Conservation (phyloP, 1,284 basidiomycete genomes). For the Ganoderma lucidum region DNA sequence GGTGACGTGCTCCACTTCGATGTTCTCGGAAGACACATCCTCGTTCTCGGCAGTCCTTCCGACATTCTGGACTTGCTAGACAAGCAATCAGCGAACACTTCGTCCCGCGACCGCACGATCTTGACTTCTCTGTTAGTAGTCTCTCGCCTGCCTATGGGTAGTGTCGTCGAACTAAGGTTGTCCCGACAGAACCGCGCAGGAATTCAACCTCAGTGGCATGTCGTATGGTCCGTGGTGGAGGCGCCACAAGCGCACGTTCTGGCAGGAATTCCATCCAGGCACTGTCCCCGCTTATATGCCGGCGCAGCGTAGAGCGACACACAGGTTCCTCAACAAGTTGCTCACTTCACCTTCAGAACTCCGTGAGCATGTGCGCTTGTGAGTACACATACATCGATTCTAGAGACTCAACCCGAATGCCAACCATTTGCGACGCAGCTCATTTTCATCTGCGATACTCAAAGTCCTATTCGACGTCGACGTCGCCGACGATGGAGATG, state of each 20-base stretch:
- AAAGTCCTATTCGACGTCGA: slow-evolving; percentile 14
- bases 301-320: slow-evolving; percentile 6
- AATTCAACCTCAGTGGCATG: slow-evolving; percentile 17
- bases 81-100: slow-evolving; percentile 4
- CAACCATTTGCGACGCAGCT: neutral
- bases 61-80: neutral
- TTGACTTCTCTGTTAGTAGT: neutral
- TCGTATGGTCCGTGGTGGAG: slow-evolving; percentile 21
- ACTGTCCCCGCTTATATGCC: slow-evolving; percentile 12
- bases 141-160: neutral
- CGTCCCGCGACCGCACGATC: neutral
- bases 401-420: too few species aligned
- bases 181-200: slow-evolving; percentile 10
- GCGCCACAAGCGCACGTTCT: slow-evolving; percentile 18
- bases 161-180: neutral
- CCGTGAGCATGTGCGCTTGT: slow-evolving; percentile 5
- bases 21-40: neutral
- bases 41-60: neutral
- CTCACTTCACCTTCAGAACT: slow-evolving; percentile 4
- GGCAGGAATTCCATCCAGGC: slow-evolving; percentile 18
- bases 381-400: neutral
- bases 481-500: slow-evolving; percentile 8
- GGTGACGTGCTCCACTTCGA: neutral
- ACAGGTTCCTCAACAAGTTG: slow-evolving; percentile 2
- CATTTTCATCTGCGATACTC: slow-evolving; percentile 5